A percentile compares a stretch with the other conserved stretches of the same genome.
Conservation (phyloP, 768 basidiomycete species). For the Trametopsis cervina region DNA sequence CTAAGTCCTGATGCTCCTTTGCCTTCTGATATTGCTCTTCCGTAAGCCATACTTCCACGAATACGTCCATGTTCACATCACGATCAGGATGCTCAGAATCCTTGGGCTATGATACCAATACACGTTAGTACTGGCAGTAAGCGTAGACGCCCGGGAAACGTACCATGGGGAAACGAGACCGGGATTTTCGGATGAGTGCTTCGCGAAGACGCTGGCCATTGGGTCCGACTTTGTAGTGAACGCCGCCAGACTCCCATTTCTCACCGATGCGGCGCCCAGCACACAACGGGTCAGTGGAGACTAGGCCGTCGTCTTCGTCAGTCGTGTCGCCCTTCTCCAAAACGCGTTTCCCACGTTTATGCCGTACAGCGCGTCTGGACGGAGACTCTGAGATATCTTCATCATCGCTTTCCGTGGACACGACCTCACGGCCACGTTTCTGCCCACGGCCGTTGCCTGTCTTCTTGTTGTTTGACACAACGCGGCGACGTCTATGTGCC, state of each 20-base stretch:
- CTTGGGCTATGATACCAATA: slow-evolving; percentile 43
- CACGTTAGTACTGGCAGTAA: slow-evolving; percentile 4
- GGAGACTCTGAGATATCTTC: slow-evolving; percentile 34
- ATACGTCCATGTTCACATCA: slow-evolving; percentile 59
- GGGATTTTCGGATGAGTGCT: slow-evolving; percentile 63
- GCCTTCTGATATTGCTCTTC: slow-evolving; percentile 66
- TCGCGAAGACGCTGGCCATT: slow-evolving; percentile 67
- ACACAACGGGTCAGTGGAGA: slow-evolving; percentile 45
- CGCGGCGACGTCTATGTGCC: slow-evolving; percentile 45
- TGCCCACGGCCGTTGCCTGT: slow-evolving; percentile 44
- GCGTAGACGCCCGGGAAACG: slow-evolving; percentile 16
- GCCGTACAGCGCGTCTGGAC: slow-evolving; percentile 28
- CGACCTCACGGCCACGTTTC: slow-evolving; percentile 60
- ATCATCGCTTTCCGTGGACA: slow-evolving; percentile 23
- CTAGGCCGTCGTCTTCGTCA: slow-evolving; percentile 39
- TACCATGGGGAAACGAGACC: slow-evolving; percentile 70
- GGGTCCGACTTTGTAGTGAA: slow-evolving; percentile 62
- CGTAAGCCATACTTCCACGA: slow-evolving; percentile 73
- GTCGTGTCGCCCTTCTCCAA: slow-evolving; percentile 34
- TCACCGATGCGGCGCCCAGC: slow-evolving; percentile 61
- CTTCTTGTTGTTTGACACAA: slow-evolving; percentile 45
- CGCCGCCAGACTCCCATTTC: slow-evolving; percentile 68
- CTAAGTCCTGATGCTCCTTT: slow-evolving; percentile 51
- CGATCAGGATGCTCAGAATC: slow-evolving; percentile 78
- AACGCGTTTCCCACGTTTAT: slow-evolving; percentile 45